phyloP scores from a whole-genome alignment of 2,329 filamentous ascomycete species.

The Chrysosporium queenslandicum region DNA sequence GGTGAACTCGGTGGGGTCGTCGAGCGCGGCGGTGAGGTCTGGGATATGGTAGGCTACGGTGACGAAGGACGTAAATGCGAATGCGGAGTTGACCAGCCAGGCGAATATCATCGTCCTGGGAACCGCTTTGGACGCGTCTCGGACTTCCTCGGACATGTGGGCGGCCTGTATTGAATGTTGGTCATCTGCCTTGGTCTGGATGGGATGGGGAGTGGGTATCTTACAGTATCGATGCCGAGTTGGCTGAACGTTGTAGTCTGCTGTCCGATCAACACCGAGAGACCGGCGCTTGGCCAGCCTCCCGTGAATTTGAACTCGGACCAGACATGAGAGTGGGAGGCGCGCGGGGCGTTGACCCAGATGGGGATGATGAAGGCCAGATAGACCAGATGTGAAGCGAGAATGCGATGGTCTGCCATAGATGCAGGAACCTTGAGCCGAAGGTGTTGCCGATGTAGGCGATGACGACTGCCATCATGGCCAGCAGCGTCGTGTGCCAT shows the following conservation, averaged over 20 bases:
- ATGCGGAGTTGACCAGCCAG: slow-evolving; percentile 38
- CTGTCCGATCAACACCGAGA: slow-evolving; percentile 32
- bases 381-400: slow-evolving; percentile 41
- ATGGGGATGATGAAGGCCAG: slow-evolving; percentile 33
- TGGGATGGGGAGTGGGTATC: not conserved
- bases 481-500: slow-evolving; percentile 34
- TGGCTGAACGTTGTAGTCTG: slow-evolving; percentile 24
- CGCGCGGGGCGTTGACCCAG: slow-evolving; percentile 25
- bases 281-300: slow-evolving; percentile 28
- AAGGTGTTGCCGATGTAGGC: slow-evolving; percentile 23
- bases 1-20: slow-evolving; percentile 38
- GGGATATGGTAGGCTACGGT: slow-evolving; percentile 38
- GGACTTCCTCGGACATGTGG: slow-evolving; percentile 42
- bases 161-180: slow-evolving; percentile 4
- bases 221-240: slow-evolving; percentile 17
- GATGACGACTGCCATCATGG: slow-evolving; percentile 27
- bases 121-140: slow-evolving; percentile 39
- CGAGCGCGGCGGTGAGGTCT: slow-evolving; percentile 31
- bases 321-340: slow-evolving; percentile 24
- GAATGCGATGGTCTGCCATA: slow-evolving; percentile 43
- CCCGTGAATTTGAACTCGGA: slow-evolving; percentile 31
- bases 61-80: slow-evolving; percentile 38
- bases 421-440: slow-evolving; percentile 33
- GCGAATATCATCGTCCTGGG: slow-evolving; percentile 41
- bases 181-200: not conserved